Conservation (phyloP, 331 rosid species). For the Cydonia oblonga region DNA sequence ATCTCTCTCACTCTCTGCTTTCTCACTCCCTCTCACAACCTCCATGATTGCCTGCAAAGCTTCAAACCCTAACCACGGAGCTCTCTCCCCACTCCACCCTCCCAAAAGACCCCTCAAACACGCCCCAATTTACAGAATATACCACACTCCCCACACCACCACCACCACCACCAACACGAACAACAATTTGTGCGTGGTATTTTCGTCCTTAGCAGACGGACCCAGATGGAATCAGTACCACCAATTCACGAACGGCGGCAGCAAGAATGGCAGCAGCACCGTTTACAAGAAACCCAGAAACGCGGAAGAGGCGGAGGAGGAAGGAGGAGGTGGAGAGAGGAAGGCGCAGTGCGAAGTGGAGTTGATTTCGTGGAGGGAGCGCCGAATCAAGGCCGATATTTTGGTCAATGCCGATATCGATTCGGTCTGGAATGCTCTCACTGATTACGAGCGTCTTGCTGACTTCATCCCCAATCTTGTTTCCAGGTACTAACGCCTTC, state of each 20-base stretch:
- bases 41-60: constrained; percentile 20
- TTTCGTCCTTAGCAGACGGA: background rate
- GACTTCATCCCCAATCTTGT: too few species aligned
- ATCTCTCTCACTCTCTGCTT: background rate
- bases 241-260: background rate
- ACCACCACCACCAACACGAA: background rate
- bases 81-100: background rate
- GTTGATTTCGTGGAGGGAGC: constrained; percentile 79
- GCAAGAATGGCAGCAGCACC: background rate
- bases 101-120: background rate
- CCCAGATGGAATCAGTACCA: constrained; percentile 9
- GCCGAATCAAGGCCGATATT: constrained; percentile 54
- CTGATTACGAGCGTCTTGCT: too few species aligned
- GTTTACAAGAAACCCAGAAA: background rate
- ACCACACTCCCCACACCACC: background rate
- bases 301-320: constrained; percentile 11
- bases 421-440: too few species aligned
- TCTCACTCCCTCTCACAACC: background rate
- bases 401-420: constrained; percentile 51
- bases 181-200: constrained; percentile 6
- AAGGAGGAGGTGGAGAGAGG: constrained; percentile 16
- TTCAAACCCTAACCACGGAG: constrained; percentile 6
- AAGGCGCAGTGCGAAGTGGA: constrained; percentile 62
- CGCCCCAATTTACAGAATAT: background rate
- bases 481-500: constrained; percentile 40